Percentiles rank a stretch among this genome's conserved stretches.
These are phyloP conservation scores for Monosporozyma siamensis DNA, from an alignment of 805 yeast species.

Conservation along the genomic window DNA sequence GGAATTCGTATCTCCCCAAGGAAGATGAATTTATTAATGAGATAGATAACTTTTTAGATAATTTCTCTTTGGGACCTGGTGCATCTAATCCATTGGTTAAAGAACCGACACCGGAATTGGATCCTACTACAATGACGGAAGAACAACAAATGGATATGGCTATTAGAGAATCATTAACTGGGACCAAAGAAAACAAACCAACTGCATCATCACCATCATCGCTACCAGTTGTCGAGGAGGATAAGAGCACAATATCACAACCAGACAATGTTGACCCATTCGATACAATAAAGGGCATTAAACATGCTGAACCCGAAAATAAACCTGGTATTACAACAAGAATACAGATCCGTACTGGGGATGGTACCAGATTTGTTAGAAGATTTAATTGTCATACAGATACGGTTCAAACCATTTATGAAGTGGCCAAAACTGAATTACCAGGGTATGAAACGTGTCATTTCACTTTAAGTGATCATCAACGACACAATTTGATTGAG, in stretches of 20 bases:
- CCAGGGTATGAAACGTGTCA: slow-evolving; percentile 33
- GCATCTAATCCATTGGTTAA: slow-evolving; percentile 56
- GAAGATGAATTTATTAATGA: slow-evolving; percentile 54
- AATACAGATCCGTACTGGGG: slow-evolving; percentile 80
- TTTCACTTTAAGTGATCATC: slow-evolving; percentile 47
- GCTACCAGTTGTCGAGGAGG: slow-evolving; percentile 4
- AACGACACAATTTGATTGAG: slow-evolving; percentile 49
- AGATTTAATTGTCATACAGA: slow-evolving; percentile 49
- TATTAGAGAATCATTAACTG: slow-evolving; percentile 48
- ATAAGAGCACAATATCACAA: slow-evolving; percentile 6
- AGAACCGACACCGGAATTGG: slow-evolving; percentile 47
- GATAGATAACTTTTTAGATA: slow-evolving; percentile 55
- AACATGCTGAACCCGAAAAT: slow-evolving; percentile 54
- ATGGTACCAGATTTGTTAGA: slow-evolving; percentile 74
- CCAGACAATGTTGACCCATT: slow-evolving; percentile 35
- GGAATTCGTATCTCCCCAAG: slow-evolving; percentile 61
- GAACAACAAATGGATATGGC: slow-evolving; percentile 80
- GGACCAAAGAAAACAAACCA: too few relatives aligned
- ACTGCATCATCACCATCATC: not conserved
- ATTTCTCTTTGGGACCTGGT: slow-evolving; percentile 55
- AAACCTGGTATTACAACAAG: slow-evolving; percentile 53
- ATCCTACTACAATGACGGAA: slow-evolving; percentile 60
- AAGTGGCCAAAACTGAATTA: slow-evolving; percentile 54
- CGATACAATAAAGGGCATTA: slow-evolving; percentile 39
- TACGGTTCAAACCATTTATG: slow-evolving; percentile 50